Conservation (phyloP, 805 yeast species). For the Schizosaccharomyces cryophilus region DNA sequence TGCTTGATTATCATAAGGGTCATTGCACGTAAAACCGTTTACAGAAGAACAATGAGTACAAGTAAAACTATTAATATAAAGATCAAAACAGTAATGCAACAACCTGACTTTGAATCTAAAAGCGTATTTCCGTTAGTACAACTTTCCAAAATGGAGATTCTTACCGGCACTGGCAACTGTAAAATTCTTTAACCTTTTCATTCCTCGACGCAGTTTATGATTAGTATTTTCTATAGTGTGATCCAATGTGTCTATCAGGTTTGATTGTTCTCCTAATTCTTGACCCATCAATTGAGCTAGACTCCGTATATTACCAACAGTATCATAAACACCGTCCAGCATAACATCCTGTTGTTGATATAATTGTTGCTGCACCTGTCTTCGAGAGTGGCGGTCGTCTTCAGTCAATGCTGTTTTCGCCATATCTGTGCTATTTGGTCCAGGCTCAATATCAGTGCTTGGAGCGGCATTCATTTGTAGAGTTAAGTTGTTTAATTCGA, state of each 20-base stretch:
- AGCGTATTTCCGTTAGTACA: no score
- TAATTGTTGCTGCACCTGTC: background rate
- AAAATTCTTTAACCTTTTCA: background rate
- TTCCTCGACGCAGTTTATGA: background rate
- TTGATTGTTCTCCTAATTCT: background rate
- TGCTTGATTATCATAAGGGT: no score
- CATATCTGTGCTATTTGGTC: background rate
- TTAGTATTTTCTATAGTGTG: background rate
- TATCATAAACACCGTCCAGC: background rate
- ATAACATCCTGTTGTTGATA: background rate
- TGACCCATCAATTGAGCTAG: constrained; percentile 1
- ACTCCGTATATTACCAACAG: background rate
- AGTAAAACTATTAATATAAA: background rate
- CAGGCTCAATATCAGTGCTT: background rate
- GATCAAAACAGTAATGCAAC: background rate
- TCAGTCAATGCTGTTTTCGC: background rate
- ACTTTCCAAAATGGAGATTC: background rate
- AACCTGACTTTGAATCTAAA: background rate
- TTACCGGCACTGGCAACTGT: background rate
- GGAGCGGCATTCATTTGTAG: background rate
- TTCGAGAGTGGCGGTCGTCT: background rate
- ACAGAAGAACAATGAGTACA: background rate
- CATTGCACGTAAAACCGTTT: background rate
- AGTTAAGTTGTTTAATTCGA: background rate
- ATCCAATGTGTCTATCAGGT: background rate